Evolutionary conservation across 73 alveolate species (phyloP).

Genomic region (Paramecium pentaurelia): DNA sequence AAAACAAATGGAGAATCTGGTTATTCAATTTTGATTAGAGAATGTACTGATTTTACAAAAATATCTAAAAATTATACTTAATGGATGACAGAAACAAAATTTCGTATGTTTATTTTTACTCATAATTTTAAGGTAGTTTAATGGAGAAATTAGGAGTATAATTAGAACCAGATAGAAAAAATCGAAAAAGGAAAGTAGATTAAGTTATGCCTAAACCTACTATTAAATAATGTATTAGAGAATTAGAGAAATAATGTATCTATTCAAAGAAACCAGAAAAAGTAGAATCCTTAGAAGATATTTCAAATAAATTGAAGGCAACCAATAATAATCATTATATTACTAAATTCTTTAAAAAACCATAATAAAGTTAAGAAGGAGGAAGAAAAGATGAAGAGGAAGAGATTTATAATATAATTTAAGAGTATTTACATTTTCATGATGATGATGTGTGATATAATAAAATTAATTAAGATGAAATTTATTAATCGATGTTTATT

Average conservation of each 20-base stretch:
- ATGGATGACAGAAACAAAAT: conserved; percentile 3
- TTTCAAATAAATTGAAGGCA: background rate
- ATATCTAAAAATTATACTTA: background rate
- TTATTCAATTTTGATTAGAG: conserved; percentile 20
- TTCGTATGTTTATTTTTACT: background rate
- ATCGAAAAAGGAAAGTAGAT: conserved; percentile 8
- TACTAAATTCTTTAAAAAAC: background rate
- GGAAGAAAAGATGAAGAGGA: background rate
- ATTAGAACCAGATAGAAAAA: conserved; percentile 16
- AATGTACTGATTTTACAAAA: conserved; percentile 27
- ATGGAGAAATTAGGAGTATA: background rate
- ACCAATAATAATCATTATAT: background rate
- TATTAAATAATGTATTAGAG: background rate
- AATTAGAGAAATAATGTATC: background rate
- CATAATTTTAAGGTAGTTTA: background rate
- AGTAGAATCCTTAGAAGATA: background rate
- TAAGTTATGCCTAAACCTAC: background rate
- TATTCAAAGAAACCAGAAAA: background rate
- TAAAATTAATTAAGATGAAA: background rate
- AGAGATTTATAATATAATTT: background rate
- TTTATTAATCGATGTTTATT: background rate
- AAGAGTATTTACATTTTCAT: background rate
- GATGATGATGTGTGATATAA: conserved; percentile 2
- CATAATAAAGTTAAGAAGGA: background rate
- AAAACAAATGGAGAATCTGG: conserved; percentile 51